Percentiles rank a stretch among this genome's conserved stretches.
Conservation (phyloP, 2,329 filamentous ascomycete species). For the Incumbomyces delicatus region DNA sequence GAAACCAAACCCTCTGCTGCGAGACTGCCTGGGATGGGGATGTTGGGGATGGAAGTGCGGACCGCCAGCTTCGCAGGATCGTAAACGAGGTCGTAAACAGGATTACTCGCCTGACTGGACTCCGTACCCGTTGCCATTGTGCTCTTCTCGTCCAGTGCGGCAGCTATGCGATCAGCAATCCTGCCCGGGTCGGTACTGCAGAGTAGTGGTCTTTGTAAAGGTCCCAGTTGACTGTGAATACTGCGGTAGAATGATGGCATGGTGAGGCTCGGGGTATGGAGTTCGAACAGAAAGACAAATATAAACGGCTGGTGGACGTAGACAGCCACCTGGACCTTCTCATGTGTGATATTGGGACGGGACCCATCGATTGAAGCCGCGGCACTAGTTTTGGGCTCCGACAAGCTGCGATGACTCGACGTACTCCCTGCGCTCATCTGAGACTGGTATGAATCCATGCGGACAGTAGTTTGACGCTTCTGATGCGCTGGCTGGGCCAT, state of each 20-base stretch:
- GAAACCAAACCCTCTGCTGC: slow-evolving; percentile 15
- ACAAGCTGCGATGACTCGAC: neutral
- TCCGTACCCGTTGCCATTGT: slow-evolving; percentile 11
- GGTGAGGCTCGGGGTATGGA: slow-evolving; percentile 31
- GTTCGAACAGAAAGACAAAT: slow-evolving; percentile 41
- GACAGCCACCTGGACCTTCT: slow-evolving; percentile 18
- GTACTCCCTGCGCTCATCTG: neutral
- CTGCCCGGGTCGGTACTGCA: slow-evolving; percentile 36
- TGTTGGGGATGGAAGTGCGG: slow-evolving; percentile 54
- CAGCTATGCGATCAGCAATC: slow-evolving; percentile 29
- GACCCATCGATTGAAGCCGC: slow-evolving; percentile 16
- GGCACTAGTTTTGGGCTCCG: slow-evolving; percentile 14
- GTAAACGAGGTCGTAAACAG: slow-evolving; percentile 51
- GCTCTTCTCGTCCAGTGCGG: slow-evolving; percentile 11
- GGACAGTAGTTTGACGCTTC: neutral
- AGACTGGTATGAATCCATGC: neutral
- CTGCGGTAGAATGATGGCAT: slow-evolving; percentile 37
- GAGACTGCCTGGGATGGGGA: slow-evolving; percentile 42
- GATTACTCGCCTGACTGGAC: slow-evolving; percentile 26
- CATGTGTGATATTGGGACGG: slow-evolving; percentile 11
- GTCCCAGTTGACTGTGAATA: slow-evolving; percentile 40
- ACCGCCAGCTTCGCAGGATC: slow-evolving; percentile 50
- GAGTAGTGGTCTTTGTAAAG: slow-evolving; percentile 37
- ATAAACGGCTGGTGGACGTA: slow-evolving; percentile 40
- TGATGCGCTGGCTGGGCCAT: slow-evolving; percentile 14